Evolutionary conservation across 495 filamentous ascomycete species (phyloP), one percentile per base, ranked within the genome.

Genomic region (Penicillium silybi): DNA sequence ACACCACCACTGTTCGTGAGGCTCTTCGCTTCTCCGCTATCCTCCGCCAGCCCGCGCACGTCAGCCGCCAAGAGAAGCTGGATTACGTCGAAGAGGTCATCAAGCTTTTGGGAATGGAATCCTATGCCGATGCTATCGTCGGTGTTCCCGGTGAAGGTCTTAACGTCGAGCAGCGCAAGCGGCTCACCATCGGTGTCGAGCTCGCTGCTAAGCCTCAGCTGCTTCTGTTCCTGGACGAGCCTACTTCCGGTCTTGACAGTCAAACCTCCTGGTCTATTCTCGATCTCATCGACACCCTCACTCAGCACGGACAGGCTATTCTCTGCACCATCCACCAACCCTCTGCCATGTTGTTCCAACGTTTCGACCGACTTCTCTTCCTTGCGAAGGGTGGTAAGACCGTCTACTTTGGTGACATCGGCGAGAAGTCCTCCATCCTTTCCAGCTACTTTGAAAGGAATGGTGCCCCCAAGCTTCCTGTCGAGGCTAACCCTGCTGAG

Each of bases 311-410:
- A 15, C 90, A 95, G 61, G 91, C 92, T 42, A 89, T 97, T 68
- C 84, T 97, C 6, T 95, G 89, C 70, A 97, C 92, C 8, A 97
- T 98, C 54, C 93, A 98, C 72, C 93, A 98, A 65, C 92, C 92
- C 7, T 93, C 88, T 1, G 90, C 90, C 26, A 89, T 95, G 77
- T 80, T 98, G 41, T 96, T 98, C 77, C 88, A 96, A 65, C 85
- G 90, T 49, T 98, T 98, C 63, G 92, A 98, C 64, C 84, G 89
- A 25, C 75, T 98, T 19, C 69, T 95, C 17, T 92, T 96, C 74
- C 77, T 97, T 44, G 85, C 85, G 13, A 83, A 78, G 49, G 91
- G 90, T 50, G 91, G 92, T 41, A 83, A 76, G 58, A 90, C 89
- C 1, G 89, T 96, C 35, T 96, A 96, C 73, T 96, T 92, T 64